Conservation (phyloP, 345 rosid species). For the Sonneratia caseolaris region DNA sequence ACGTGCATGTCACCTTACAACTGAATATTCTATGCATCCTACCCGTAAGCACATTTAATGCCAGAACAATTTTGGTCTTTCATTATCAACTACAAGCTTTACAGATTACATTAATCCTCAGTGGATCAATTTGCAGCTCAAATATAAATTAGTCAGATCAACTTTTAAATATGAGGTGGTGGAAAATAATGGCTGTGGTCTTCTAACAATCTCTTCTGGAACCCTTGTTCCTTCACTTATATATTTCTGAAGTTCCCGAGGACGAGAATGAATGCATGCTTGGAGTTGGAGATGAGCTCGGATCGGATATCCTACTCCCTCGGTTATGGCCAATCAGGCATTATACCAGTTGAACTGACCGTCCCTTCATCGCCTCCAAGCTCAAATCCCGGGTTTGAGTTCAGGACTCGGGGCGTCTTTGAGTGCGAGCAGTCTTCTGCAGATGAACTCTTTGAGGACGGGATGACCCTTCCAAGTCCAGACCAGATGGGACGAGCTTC, state of each 20-base stretch:
- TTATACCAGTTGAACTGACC: conserved; percentile 12
- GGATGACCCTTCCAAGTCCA: conserved; percentile 57
- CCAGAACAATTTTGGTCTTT: not conserved
- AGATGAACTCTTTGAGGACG: conserved; percentile 63
- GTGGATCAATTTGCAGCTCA: no score
- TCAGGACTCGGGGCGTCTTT: conserved; percentile 32
- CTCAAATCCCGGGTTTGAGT: conserved; percentile 57
- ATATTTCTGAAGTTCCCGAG: not conserved
- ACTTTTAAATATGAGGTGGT: no score
- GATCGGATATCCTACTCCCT: conserved; percentile 42
- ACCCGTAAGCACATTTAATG: not conserved
- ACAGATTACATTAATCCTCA: no score
- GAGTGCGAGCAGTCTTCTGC: conserved; percentile 48
- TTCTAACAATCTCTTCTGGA: not conserved
- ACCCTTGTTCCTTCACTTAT: not conserved
- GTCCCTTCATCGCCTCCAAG: conserved; percentile 23
- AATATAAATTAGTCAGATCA: no score
- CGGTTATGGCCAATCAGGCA: conserved; percentile 35
- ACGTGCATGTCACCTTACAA: not conserved
- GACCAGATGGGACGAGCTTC: conserved; percentile 12
- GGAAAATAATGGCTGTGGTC: not conserved
- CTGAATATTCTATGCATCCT: not conserved
- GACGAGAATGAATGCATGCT: conserved; percentile 9
- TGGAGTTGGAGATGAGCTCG: conserved; percentile 50
- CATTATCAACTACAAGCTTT: no score